Conservation (phyloP, 495 filamentous ascomycete species). For the Elasticomyces elasticus region DNA sequence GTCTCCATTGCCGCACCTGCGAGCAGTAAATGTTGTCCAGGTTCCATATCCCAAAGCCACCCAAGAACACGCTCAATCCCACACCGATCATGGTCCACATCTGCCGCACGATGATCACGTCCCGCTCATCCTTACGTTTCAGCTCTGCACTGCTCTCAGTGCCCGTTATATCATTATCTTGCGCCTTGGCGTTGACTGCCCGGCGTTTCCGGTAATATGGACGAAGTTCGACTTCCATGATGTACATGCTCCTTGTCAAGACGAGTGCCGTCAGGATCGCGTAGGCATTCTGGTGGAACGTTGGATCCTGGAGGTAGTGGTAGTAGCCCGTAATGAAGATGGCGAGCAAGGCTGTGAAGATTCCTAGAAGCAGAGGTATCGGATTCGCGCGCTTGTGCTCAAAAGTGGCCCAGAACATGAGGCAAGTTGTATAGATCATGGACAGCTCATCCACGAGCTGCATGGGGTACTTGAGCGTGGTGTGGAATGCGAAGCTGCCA, state of each 20-base stretch:
- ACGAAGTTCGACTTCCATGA: conserved; percentile 76
- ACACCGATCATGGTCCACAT: conserved; percentile 69
- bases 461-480: conserved; percentile 62
- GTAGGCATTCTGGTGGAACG: conserved; percentile 87
- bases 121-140: conserved; percentile 41
- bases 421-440: conserved; percentile 95
- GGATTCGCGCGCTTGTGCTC: conserved; percentile 52
- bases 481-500: conserved; percentile 35
- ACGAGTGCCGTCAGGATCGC: conserved; percentile 68
- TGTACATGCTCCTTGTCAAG: conserved; percentile 71
- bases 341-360: conserved; percentile 51
- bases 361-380: conserved; percentile 49
- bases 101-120: conserved; percentile 49
- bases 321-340: conserved; percentile 86
- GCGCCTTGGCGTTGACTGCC: conserved; percentile 29
- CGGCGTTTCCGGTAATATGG: conserved; percentile 32
- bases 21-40: conserved; percentile 76
- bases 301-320: conserved; percentile 83
- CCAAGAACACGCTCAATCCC: conserved; percentile 67
- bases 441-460: conserved; percentile 91
- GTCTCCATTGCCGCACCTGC: conserved; percentile 58
- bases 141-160: conserved; percentile 23
- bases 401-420: conserved; percentile 88
- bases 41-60: conserved; percentile 79
- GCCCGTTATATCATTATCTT: conserved; percentile 14